Evolutionary conservation across 2,329 filamentous ascomycete species (phyloP).

Genomic region (Curvularia verruculosa): DNA sequence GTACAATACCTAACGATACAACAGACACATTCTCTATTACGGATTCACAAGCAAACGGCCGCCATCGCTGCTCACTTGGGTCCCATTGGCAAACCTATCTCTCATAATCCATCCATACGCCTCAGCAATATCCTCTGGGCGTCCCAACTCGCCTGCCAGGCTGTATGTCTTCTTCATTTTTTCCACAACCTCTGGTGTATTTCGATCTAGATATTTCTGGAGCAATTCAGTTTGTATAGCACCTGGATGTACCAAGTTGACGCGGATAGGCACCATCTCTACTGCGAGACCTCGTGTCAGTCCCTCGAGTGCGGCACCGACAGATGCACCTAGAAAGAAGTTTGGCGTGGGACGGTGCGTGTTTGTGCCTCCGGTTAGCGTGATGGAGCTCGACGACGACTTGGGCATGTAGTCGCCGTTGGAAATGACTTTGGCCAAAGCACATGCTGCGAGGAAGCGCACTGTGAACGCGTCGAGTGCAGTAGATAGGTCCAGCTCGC

Average conservation of each 20-base stretch:
- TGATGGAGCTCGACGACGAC: constrained; percentile 44
- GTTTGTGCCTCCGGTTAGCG: constrained; percentile 50
- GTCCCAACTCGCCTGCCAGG: constrained; percentile 32
- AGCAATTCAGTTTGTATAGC: constrained; percentile 52
- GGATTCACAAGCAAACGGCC: constrained; percentile 39
- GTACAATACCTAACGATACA: background rate
- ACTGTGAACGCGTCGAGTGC: constrained; percentile 36
- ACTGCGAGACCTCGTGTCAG: constrained; percentile 49
- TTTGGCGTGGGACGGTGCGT: constrained; percentile 43
- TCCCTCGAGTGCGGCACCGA: constrained; percentile 38
- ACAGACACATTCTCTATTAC: background rate
- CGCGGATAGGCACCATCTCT: constrained; percentile 52
- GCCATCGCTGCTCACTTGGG: constrained; percentile 44
- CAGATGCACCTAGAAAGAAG: constrained; percentile 39
- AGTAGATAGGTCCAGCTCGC: constrained; percentile 30
- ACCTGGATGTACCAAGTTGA: constrained; percentile 53
- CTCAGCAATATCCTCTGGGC: constrained; percentile 51
- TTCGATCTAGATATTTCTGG: constrained; percentile 28
- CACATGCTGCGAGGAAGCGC: constrained; percentile 43
- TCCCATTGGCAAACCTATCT: constrained; percentile 50
- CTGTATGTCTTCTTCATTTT: constrained; percentile 25
- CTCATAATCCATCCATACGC: constrained; percentile 54
- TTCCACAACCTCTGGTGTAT: constrained; percentile 20
- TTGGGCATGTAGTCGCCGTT: constrained; percentile 44
- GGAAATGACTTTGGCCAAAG: constrained; percentile 51